Base-by-base conservation (phyloP, 1,284 basidiomycete genomes). In the Melampsora americana region DNA sequence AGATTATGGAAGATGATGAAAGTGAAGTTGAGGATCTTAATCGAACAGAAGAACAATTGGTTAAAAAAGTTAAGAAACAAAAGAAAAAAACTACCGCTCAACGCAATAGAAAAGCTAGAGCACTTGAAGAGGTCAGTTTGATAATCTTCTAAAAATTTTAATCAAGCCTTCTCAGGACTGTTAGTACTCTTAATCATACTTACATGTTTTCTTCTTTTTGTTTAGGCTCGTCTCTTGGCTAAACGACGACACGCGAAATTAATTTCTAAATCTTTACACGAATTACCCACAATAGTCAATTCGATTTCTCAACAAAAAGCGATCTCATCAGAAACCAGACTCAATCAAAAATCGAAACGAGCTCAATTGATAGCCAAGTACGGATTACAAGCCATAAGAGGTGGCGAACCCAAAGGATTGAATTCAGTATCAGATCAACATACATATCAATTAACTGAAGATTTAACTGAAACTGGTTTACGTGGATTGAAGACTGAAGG, bases 21-120 rank as follows among this genome's bases (percentile, higher is more conserved):
- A 42, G 20, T 44, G 50, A 74, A 44, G 12, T 62, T 62, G 28
- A 62, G 11, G 28, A 28, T 30, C 14, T 23, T 20, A 39, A 9
- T 6, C 11, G 18, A 30, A 6, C 61, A 28, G 71, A 60, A 6
- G 71, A 74, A 39, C 42, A 56, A 16, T 39, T 26, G 35, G 44
- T 60, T 50, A 65, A 50, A 5, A 74, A 74, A 46, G 64, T 12
- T 23, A 72, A 65, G 35, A 53, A 35, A 16, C 26, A n/a, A 5
- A 74, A 74, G 50, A 50, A 60, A 39, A 74, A 74, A 60, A 74
- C 71, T 2, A 74, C 48, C 30, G 71, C 71, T 42, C 71, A 74
- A 53, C 62, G 71, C 1, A 65, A 65, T 42, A 44, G 71, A 5
- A 61, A 66, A 56, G 46, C 50, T 42, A 66, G 56, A 26, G 71